Evolutionary conservation across 1,139 yeast genomes (phyloP).

Genomic region (Hansenula sp.): DNA sequence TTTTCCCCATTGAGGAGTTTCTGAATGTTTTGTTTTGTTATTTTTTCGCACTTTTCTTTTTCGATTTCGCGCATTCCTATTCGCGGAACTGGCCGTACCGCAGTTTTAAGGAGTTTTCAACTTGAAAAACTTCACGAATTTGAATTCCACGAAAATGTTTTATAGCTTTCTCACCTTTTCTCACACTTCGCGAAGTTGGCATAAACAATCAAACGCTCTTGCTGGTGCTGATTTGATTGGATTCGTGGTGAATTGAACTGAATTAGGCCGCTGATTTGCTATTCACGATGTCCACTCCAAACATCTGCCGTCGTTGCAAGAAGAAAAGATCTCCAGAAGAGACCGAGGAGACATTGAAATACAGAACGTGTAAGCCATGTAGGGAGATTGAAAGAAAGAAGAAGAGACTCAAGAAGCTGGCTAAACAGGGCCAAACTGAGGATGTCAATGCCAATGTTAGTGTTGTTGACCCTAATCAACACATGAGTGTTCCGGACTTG

Average conservation of each 20-base stretch:
- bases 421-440: constrained; percentile 9
- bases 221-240: background rate
- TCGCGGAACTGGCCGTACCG: background rate
- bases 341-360: constrained; percentile 23
- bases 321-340: constrained; percentile 24
- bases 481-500: constrained; percentile 1
- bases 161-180: background rate
- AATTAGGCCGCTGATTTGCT: background rate
- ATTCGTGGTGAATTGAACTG: background rate
- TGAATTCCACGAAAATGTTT: constrained; percentile 5
- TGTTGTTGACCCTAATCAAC: background rate
- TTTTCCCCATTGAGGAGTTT: too few species aligned
- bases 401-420: constrained; percentile 22
- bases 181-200: constrained; percentile 2
- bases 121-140: constrained; percentile 1
- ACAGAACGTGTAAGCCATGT: constrained; percentile 25
- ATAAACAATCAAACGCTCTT: background rate
- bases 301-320: constrained; percentile 24
- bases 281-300: constrained; percentile 6
- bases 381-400: constrained; percentile 24
- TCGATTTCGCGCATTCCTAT: background rate
- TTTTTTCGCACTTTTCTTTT: background rate
- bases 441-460: background rate
- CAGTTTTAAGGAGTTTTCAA: background rate
- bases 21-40: too few species aligned